Evolutionary conservation across 179 eudicot genomes (phyloP), one percentile per base, ranked within the genome.

Genomic region (Pouteria campechiana): DNA sequence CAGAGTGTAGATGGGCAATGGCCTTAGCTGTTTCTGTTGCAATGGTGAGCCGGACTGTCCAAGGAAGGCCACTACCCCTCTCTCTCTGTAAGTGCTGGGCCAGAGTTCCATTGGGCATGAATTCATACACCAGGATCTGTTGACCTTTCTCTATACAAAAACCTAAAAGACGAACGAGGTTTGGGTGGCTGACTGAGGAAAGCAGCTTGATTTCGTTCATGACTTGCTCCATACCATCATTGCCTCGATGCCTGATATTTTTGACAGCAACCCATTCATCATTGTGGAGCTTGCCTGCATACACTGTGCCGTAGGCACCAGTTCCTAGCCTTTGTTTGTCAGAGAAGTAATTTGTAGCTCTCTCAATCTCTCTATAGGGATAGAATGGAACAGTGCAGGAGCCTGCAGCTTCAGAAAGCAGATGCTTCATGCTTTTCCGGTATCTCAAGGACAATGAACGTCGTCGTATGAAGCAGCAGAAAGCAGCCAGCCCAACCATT

Each of bases 271-370:
- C 95, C 44, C 54, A 76, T 17, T 90, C 95, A 12, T 66, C 63
- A 37, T 69, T 63, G 61, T 69, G 70, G 51, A 90, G 70, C 56
- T 51, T 79, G 44, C 98, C 98, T 17, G 83, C 75, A 51, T 90
- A 90, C 37, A 90, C 98, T 10, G 98, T 81, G 23, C 98, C 98
- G n/a, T 90, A 90, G 27, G 98, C 98, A 10, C 98, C 96, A 0
- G 81, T 81, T 29, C 98, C 98, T n/a, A 90, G 55, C 43, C 86
- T 54, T 41, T 86, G 80, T 32, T 74, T 79, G 44, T 86, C 95
- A 19, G 71, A 72, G 50, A 90, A 90, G 43, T 72, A 60, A 22
- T 68, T 59, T 13, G 98, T 86, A 24, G 98, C 90, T 60, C 70
- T 72, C 48, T 81, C 94, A 9, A 90, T 79, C 43, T 90, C 98